A percentile compares a stretch with the other conserved stretches of the same genome.
Conservation (phyloP, 2,329 filamentous ascomycete species). For the Alternaria rosae region DNA sequence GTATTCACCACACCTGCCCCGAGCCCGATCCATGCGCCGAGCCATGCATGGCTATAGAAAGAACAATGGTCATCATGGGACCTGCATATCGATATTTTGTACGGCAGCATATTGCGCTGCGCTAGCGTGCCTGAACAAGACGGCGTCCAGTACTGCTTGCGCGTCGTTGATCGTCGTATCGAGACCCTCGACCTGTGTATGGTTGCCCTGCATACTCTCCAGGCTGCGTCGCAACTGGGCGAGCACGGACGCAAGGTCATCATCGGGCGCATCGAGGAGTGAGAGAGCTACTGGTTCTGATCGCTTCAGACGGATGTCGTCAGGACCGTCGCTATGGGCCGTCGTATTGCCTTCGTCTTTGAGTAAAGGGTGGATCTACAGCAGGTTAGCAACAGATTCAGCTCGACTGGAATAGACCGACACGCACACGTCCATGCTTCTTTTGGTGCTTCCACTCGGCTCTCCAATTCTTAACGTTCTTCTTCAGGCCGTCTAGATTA, state of each 20-base stretch:
- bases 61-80: constrained; percentile 22
- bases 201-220: constrained; percentile 49
- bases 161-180: constrained; percentile 39
- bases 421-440: constrained; percentile 38
- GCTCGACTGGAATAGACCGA: constrained; percentile 9
- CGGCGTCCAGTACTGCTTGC: constrained; percentile 44
- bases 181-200: constrained; percentile 47
- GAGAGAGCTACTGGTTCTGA: constrained; percentile 23
- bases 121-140: constrained; percentile 43
- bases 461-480: constrained; percentile 39
- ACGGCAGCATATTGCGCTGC: constrained; percentile 43
- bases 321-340: constrained; percentile 35
- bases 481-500: constrained; percentile 38
- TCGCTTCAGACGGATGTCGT: constrained; percentile 41
- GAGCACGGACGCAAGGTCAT: constrained; percentile 44
- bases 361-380: constrained; percentile 47
- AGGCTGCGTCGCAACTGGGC: constrained; percentile 49
- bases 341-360: constrained; percentile 22
- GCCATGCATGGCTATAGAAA: constrained; percentile 28
- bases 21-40: constrained; percentile 23
- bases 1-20: constrained; percentile 13
- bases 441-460: constrained; percentile 42
- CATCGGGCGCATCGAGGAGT: constrained; percentile 39
- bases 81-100: constrained; percentile 42
- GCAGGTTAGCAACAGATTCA: constrained; percentile 25